Evolutionary conservation across 192 early-diverging fungal genomes (phyloP).

Genomic region (Chytriomyces sp.): DNA sequence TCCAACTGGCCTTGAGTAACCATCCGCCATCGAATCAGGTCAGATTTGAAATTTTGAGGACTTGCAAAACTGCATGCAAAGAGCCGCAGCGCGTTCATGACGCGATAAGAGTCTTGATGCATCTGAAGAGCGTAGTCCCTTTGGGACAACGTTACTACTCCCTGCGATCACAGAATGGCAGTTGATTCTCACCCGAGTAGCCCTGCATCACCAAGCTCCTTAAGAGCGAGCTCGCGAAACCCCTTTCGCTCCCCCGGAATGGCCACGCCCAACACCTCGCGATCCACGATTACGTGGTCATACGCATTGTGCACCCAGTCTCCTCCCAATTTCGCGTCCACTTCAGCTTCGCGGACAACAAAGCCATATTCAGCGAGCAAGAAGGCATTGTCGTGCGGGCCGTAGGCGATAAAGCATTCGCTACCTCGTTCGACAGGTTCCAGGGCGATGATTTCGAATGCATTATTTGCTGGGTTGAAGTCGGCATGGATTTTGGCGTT

Average conservation of each 20-base stretch:
- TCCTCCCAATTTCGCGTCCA: no score
- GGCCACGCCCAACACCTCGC: not conserved
- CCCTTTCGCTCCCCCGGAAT: constrained; percentile 22
- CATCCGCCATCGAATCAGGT: constrained; percentile 9
- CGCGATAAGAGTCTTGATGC: constrained; percentile 22
- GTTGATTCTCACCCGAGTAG: constrained; percentile 24
- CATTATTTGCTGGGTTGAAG: not conserved
- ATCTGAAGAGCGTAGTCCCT: constrained; percentile 20
- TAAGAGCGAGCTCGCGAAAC: not conserved
- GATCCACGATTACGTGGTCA: constrained; percentile 29
- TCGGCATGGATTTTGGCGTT: constrained; percentile 26
- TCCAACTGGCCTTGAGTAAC: constrained; percentile 11
- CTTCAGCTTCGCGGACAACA: not conserved
- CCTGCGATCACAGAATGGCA: no score
- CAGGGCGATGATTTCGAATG: constrained; percentile 32
- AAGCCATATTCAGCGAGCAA: constrained; percentile 45
- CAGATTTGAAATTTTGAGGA: not conserved
- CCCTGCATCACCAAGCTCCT: constrained; percentile 14
- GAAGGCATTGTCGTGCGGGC: constrained; percentile 43
- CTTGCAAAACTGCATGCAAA: not conserved
- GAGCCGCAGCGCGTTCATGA: constrained; percentile 27
- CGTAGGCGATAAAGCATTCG: constrained; percentile 45
- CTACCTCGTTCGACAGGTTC: not conserved
- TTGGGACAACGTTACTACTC: no score
- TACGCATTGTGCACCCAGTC: constrained; percentile 23